Percentiles rank a stretch among this genome's conserved stretches.
Conservation (phyloP, 2,329 filamentous ascomycete species). For the Ophiobolus disseminans region DNA sequence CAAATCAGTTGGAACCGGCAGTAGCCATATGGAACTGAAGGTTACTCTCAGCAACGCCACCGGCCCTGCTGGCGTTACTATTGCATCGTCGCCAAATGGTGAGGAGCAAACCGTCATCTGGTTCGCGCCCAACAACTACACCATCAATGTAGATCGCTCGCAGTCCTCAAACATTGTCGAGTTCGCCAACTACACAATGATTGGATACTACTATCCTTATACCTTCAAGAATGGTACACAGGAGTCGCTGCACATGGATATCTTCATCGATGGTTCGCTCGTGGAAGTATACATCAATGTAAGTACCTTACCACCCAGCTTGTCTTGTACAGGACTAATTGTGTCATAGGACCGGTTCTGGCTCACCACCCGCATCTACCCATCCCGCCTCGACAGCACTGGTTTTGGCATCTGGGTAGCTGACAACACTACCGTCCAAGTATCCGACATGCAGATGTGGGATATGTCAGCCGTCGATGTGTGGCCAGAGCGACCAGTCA, state of each 20-base stretch:
- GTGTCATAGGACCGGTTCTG: constrained; percentile 45
- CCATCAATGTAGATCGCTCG: constrained; percentile 54
- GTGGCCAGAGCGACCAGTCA: constrained; percentile 51
- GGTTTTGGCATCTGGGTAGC: constrained; percentile 53
- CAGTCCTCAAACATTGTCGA: constrained; percentile 52
- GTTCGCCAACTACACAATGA: constrained; percentile 54
- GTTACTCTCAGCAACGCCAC: constrained; percentile 49
- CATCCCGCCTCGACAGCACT: constrained; percentile 52
- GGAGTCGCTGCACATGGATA: constrained; percentile 53
- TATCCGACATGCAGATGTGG: constrained; percentile 51
- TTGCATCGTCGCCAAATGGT: constrained; percentile 53
- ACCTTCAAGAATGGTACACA: constrained; percentile 41
- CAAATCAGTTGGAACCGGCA: constrained; percentile 37
- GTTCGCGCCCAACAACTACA: constrained; percentile 56
- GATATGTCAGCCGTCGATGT: constrained; percentile 44
- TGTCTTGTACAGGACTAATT: constrained; percentile 7
- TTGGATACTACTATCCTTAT: constrained; percentile 57
- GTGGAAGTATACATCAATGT: constrained; percentile 57
- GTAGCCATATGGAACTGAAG: constrained; percentile 51
- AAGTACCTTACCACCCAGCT: constrained; percentile 12
- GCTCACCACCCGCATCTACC: constrained; percentile 56
- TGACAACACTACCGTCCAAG: constrained; percentile 44
- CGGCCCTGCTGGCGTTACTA: constrained; percentile 51
- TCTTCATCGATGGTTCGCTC: constrained; percentile 58
- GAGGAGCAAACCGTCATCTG: constrained; percentile 56